A percentile compares a stretch with the other conserved stretches of the same genome.
phyloP scores from a whole-genome alignment of 2,329 filamentous ascomycete genomes.

The Scopulariopsis brevicaulis region DNA sequence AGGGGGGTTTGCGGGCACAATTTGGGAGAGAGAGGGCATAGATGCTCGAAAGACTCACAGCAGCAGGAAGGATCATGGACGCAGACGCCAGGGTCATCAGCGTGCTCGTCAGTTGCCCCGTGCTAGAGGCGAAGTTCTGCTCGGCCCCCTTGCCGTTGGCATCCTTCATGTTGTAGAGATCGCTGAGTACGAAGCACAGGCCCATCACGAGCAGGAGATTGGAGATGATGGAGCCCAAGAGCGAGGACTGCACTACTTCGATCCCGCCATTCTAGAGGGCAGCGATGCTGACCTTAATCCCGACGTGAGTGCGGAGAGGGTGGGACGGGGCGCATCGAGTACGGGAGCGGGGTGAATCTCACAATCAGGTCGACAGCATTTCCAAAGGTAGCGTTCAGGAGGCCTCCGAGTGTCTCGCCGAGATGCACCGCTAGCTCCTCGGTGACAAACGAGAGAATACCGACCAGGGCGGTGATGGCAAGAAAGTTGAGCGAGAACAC shows the following conservation, averaged over 20 bases:
- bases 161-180: slow-evolving; percentile 49
- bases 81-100: slow-evolving; percentile 70
- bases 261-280: slow-evolving; percentile 82
- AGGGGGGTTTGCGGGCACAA: neutral
- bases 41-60: slow-evolving; percentile 34
- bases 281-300: slow-evolving; percentile 73
- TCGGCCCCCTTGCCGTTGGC: slow-evolving; percentile 48
- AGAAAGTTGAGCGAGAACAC: slow-evolving; percentile 73
- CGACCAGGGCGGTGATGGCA: slow-evolving; percentile 65
- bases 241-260: slow-evolving; percentile 92
- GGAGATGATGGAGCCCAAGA: slow-evolving; percentile 91
- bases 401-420: slow-evolving; percentile 62
- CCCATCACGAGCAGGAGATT: slow-evolving; percentile 83
- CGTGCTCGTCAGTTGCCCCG: slow-evolving; percentile 66
- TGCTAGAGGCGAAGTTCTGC: slow-evolving; percentile 64
- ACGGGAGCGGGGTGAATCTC: slow-evolving; percentile 13
- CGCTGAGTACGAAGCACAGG: slow-evolving; percentile 70
- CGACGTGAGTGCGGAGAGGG: neutral
- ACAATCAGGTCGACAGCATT: slow-evolving; percentile 75
- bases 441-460: slow-evolving; percentile 65
- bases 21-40: too few species aligned
- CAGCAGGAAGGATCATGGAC: slow-evolving; percentile 68
- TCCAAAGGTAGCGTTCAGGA: slow-evolving; percentile 68
- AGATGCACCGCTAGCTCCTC: slow-evolving; percentile 65
- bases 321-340: neutral